These are phyloP conservation scores for Cercospora citrullina DNA, from an alignment of 2,329 filamentous ascomycete species.

Conservation along the genomic window DNA sequence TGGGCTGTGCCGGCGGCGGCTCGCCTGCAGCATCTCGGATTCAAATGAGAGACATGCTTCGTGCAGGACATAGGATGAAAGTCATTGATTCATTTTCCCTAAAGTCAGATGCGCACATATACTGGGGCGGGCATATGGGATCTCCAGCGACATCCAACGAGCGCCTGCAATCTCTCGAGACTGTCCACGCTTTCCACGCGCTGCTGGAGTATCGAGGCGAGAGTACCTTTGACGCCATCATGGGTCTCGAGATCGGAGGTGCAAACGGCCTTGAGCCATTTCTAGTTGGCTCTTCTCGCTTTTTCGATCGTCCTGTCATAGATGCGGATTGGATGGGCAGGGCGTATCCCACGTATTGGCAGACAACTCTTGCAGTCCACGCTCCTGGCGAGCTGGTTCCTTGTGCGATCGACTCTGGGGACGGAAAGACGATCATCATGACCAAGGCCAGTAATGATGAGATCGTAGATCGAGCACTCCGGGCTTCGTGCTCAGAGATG, in stretches of 20 bases:
- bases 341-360: conserved; percentile 48
- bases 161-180: conserved; percentile 59
- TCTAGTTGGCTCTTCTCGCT: conserved; percentile 55
- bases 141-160: conserved; percentile 63
- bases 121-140: conserved; percentile 59
- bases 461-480: conserved; percentile 47
- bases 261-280: conserved; percentile 63
- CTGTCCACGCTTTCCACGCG: conserved; percentile 43
- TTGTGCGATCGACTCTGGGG: conserved; percentile 49
- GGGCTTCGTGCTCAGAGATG: conserved; percentile 44
- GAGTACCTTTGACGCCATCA: conserved; percentile 55
- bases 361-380: conserved; percentile 49
- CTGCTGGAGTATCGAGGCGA: conserved; percentile 55
- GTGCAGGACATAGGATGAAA: conserved; percentile 52
- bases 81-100: conserved; percentile 56
- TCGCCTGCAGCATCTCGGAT: conserved; percentile 56
- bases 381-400: conserved; percentile 45
- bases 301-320: conserved; percentile 49
- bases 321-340: conserved; percentile 52
- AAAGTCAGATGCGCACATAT: conserved; percentile 53
- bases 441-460: conserved; percentile 45
- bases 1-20: conserved; percentile 62
- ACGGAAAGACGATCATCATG: conserved; percentile 49
- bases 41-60: conserved; percentile 54
- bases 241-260: conserved; percentile 67